phyloP scores from a whole-genome alignment of 1,284 basidiomycete species.

The Ganoderma lingzhi region DNA sequence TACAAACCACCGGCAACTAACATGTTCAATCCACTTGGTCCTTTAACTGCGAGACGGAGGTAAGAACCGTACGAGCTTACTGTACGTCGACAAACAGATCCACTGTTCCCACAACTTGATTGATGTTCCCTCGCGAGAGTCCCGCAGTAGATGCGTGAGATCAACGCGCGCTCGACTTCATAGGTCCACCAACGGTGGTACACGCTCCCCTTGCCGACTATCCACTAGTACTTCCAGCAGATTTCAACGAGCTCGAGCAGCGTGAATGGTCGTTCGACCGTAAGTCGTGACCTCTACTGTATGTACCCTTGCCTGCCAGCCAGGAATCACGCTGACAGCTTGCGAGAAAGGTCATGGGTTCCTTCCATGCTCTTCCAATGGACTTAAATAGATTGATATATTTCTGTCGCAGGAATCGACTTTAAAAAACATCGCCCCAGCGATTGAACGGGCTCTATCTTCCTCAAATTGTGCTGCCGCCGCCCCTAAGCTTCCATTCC shows the following conservation, averaged over 20 bases:
- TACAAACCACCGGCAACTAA: background rate
- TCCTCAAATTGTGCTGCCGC: background rate
- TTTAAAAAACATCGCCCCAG: no score
- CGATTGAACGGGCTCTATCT: no score
- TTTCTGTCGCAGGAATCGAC: background rate
- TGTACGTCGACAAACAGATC: background rate
- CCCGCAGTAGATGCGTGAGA: background rate
- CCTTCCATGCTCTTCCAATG: background rate
- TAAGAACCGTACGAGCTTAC: background rate
- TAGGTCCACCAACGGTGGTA: background rate
- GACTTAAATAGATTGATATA: background rate
- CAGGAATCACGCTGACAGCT: background rate
- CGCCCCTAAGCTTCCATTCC: background rate
- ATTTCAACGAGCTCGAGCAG: no score
- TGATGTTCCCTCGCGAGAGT: background rate
- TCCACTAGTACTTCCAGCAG: no score
- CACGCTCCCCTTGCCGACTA: background rate
- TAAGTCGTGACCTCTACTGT: no score
- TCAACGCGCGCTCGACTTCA: background rate
- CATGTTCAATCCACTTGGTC: background rate
- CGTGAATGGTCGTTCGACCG: no score
- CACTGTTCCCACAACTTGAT: background rate
- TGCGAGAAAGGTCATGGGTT: background rate
- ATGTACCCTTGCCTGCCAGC: background rate
- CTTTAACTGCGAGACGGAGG: background rate